These are phyloP conservation scores for Phytopythium ostracodes DNA, from an alignment of 352 stramenopile genomes.

Conservation along the genomic window DNA sequence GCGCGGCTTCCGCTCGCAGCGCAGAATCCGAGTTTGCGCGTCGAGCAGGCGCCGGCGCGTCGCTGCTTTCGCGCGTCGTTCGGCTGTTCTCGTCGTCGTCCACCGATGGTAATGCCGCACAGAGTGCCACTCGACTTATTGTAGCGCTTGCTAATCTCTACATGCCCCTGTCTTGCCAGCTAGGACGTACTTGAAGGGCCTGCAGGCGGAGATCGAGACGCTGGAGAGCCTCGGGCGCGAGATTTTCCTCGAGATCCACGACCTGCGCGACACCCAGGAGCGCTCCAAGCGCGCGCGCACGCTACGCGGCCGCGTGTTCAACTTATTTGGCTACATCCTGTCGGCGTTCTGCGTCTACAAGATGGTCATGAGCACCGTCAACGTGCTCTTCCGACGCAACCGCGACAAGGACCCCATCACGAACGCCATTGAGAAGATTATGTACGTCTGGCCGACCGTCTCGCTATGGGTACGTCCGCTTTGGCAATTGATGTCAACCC, in stretches of 20 bases:
- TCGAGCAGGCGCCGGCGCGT: constrained; percentile 17
- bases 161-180: constrained; percentile 12
- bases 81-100: constrained; percentile 25
- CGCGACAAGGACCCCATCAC: constrained; percentile 85
- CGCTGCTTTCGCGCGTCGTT: constrained; percentile 30
- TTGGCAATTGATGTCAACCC: background rate
- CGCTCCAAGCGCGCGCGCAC: constrained; percentile 50
- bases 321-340: constrained; percentile 74
- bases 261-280: constrained; percentile 64
- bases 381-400: constrained; percentile 74
- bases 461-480: constrained; percentile 39
- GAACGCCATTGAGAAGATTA: constrained; percentile 69
- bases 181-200: constrained; percentile 53
- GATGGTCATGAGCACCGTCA: constrained; percentile 83
- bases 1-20: constrained; percentile 21
- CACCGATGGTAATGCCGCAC: constrained; percentile 8
- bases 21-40: constrained; percentile 8
- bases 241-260: constrained; percentile 82
- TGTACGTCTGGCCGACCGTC: constrained; percentile 79
- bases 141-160: background rate
- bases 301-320: constrained; percentile 73
- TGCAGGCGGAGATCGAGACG: constrained; percentile 71
- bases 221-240: constrained; percentile 74
- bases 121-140: background rate
- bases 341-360: constrained; percentile 85